Percentiles rank a stretch among this genome's conserved stretches.
Conservation (phyloP, 2,329 filamentous ascomycete species). For the Aspergillus sp. region DNA sequence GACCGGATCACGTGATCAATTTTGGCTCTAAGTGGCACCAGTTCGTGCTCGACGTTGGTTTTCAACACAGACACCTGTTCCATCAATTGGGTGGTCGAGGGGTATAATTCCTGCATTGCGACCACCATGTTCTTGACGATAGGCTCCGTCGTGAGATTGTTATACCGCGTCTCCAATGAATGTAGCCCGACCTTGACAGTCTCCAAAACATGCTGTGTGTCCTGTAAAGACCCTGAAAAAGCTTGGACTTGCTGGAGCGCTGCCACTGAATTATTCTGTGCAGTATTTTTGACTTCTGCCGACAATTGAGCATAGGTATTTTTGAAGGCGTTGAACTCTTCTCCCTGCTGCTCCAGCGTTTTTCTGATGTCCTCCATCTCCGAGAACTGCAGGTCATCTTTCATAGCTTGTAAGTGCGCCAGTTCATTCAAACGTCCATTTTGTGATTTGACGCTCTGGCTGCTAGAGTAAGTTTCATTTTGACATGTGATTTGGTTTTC, state of each 20-base stretch:
- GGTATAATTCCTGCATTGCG: constrained; percentile 30
- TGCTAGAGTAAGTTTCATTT: neutral
- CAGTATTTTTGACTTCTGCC: neutral
- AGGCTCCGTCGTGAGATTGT: constrained; percentile 38
- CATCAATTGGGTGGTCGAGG: constrained; percentile 17
- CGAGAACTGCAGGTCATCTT: constrained; percentile 15
- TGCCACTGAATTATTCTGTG: neutral
- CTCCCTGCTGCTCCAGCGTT: constrained; percentile 3
- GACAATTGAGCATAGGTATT: neutral
- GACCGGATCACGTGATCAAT: neutral
- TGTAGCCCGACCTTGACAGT: constrained; percentile 18
- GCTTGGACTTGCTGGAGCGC: constrained; percentile 2
- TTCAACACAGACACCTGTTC: constrained; percentile 15
- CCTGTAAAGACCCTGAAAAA: constrained; percentile 2
- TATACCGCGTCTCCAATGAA: constrained; percentile 43
- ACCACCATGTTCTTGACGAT: constrained; percentile 28
- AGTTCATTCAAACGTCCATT: constrained; percentile 5
- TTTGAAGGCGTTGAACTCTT: constrained; percentile 2
- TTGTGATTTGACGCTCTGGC: constrained; percentile 1
- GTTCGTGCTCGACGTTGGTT: neutral
- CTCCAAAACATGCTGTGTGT: constrained; percentile 5
- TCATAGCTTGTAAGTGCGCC: constrained; percentile 9
- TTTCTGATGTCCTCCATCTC: constrained; percentile 13
- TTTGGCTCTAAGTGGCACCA: neutral
- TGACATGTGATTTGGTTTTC: neutral